Base-by-base conservation (phyloP, 2,329 filamentous ascomycete genomes). In the Chaetomiaceae sp. region DNA sequence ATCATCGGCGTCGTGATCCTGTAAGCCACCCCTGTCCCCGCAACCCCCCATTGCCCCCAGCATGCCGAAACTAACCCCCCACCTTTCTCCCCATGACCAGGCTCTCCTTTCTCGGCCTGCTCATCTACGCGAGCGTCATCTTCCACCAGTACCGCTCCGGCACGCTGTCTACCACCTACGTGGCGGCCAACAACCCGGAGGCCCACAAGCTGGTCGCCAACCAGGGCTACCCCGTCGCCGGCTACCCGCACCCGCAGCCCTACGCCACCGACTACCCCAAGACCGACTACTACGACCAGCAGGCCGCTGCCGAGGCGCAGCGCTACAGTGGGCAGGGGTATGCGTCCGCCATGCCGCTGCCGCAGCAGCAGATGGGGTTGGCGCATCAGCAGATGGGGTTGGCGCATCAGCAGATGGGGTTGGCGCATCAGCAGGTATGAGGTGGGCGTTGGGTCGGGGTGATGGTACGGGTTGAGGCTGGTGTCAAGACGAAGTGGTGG, bases 81-180 rank as follows among this genome's bases (percentile, higher is more conserved):
- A 6, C 20, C 14, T n/a, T n/a, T n/a, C 29, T 32, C 11, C 14
- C 12, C 9, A 12, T 12, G 6, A 4, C 9, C 14, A 65, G 63
- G 12, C 51, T 62, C 20, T 60, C 61, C 45, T 65, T 64, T 51
- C 19, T 64, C 22, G 62, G 60, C 19, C 53, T 65, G 12, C 59
- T 65, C 43, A 54, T 63, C 38, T 65, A 65, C 50, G 56, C 62
- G 18, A 38, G 49, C 38, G 42, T 65, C 42, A 50, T 65, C 46
- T 65, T 50, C 57, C 61, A 63, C 52, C 45, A 48, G 24, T 55
- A 52, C 41, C 54, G 58, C 24, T 58, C 48, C 29, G 58, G 58
- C 26, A 42, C 51, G 12, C 53, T 60, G 6, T 30, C 32, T 35
- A 53, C 51, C 33, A 42, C 38, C n/a, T 58, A 58, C 47, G 43